These are phyloP conservation scores for Trichophyton verrucosum DNA, from an alignment of 2,329 filamentous ascomycete genomes.

Conservation along the genomic window DNA sequence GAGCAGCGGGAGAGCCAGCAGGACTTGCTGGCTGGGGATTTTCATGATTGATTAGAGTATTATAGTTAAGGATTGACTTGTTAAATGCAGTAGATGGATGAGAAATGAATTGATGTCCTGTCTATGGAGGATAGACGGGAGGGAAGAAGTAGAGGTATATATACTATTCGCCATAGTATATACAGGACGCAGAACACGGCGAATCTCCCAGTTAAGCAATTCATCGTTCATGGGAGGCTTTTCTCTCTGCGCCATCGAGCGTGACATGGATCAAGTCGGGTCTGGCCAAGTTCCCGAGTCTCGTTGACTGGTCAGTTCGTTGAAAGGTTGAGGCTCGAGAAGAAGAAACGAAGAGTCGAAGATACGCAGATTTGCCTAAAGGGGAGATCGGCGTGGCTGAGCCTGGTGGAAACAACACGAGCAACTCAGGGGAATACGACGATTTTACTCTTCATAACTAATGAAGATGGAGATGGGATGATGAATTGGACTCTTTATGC, in stretches of 20 bases:
- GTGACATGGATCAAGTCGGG: neutral
- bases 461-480: neutral
- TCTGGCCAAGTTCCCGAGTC: neutral
- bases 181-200: neutral
- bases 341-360: neutral
- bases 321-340: neutral
- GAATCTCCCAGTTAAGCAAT: neutral
- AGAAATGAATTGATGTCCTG: neutral
- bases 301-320: no score
- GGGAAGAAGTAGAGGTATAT: neutral
- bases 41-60: neutral
- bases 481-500: neutral
- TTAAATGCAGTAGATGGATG: neutral
- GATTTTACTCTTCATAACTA: neutral
- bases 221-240: neutral
- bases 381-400: neutral
- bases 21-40: neutral
- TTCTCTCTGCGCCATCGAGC: neutral
- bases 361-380: slow-evolving; percentile 1
- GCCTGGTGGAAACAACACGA: neutral
- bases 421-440: neutral
- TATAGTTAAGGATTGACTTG: neutral
- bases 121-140: neutral
- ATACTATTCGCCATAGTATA: neutral
- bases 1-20: slow-evolving; percentile 2